Evolutionary conservation across 176 grass and related monocot genomes (phyloP), one percentile per base, ranked within the genome.

Genomic region (Musa beccarii): DNA sequence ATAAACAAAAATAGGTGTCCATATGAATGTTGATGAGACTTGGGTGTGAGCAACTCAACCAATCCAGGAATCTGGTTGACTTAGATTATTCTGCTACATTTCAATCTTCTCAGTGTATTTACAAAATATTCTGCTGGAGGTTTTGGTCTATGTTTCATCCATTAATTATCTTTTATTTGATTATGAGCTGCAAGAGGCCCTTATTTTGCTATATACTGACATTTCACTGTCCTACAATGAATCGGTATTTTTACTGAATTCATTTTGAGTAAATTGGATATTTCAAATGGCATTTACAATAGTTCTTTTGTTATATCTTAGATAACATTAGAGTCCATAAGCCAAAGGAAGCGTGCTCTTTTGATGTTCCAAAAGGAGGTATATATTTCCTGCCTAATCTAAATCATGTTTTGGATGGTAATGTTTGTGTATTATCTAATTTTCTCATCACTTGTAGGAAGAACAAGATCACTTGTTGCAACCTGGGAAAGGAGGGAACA

Each of bases 351-450:
- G 83, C 85, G 51, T 86, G 81, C 80, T 89, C 92, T 55, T 55
- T 92, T 69, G 96, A 94, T 84, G 84, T 95, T 76, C 90, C 96
- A 81, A 89, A 79, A 89, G 83, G 90, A 95, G 91, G 95, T 99
- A 94, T 75, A 56, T 79, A 52, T 28, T 17, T 64, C 73, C 43
- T 86, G 78, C 16, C 80, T 73, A n/a, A 63, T 51, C 0, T 61
- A n/a, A 49, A 29, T 54, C 34, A 0, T 43, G 34, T 43, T 43
- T 43, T 43, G 4, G 68, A 14, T 34, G 62, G 54, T 52, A 62
- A 19, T 66, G 69, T 78, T 73, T 57, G 78, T 77, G 76, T 51
- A 78, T 21, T 77, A 68, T 84, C 79, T 76, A 68, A 69, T 74
- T 71, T 43, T 76, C 82, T 67, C 49, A 43, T 76, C 75, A 53